Base-by-base conservation (phyloP, 1,284 basidiomycete species). In the Cutaneotrichosporon curvatum region DNA sequence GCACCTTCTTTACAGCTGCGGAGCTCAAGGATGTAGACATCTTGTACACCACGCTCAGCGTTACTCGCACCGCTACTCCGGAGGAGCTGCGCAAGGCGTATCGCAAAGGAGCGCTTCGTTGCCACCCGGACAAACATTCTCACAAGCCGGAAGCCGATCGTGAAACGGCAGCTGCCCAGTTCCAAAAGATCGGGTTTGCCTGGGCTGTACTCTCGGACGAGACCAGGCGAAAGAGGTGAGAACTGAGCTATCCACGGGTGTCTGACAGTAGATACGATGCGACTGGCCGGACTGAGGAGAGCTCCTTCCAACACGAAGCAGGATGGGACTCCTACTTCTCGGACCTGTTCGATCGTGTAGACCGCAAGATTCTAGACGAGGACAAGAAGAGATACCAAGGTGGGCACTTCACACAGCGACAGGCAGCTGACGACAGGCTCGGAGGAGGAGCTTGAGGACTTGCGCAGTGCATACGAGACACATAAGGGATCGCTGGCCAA, bases 321-420 rank as follows among this genome's bases (percentile, higher is more conserved):
- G 87, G 88, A 4, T 96, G 91, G 91, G 87, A 89, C 57, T 79
- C 84, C 15, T 96, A 96, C 72, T 96, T 95, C 62, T 82, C 84
- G 63, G 83, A 84, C 47, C 72, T 95, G 58, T 95, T 89, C 56
- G 84, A 92, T 58, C 76, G 81, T 37, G 85, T 94, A 16, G 92
- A 87, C 46, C 80, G 82, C 56, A 81, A 81, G 53, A 84, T 82
- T 62, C 75, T 96, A 37, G 88, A 94, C 58, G 85, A 94, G 62
- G 80, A 91, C 78, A 91, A 87, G 78, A 80, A 80, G 56, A 81
- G 81, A 62, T 96, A 96, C 71, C 89, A 95, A 76, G 87, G 91
- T 85, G 58, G 40, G 73, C 65, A 2, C 19, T 2, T 14, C 5
- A 16, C 18, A 9, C 3, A 9, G 11, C 5, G 32, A 9, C 32